Evolutionary conservation across 768 basidiomycete genomes (phyloP).

Genomic region (Hemileccinum impolitum): DNA sequence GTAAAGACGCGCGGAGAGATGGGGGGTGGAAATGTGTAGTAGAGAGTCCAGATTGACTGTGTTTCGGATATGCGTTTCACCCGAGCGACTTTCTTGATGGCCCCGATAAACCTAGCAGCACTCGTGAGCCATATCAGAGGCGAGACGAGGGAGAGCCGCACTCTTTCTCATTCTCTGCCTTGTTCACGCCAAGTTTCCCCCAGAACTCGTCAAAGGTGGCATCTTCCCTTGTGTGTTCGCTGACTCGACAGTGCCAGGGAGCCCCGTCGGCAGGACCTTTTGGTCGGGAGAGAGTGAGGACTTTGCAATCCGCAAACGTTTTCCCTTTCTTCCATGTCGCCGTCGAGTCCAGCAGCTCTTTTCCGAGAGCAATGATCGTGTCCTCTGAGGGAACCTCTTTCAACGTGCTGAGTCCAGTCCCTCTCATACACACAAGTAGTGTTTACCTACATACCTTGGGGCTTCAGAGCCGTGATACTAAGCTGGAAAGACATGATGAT

Average conservation of each 20-base stretch:
- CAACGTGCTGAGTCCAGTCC: background rate
- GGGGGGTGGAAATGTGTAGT: constrained; percentile 70
- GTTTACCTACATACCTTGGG: constrained; percentile 31
- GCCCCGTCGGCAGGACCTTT: constrained; percentile 56
- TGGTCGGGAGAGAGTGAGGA: constrained; percentile 52
- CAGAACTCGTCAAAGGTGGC: constrained; percentile 73
- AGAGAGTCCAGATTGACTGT: constrained; percentile 65
- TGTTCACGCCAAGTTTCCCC: constrained; percentile 62
- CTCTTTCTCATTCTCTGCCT: constrained; percentile 69
- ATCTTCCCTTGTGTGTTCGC: constrained; percentile 62
- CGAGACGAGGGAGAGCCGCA: constrained; percentile 29
- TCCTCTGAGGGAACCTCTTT: constrained; percentile 64
- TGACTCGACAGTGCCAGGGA: constrained; percentile 66
- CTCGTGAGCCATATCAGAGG: background rate
- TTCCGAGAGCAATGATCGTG: constrained; percentile 49
- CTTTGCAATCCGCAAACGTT: constrained; percentile 47
- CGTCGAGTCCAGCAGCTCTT: constrained; percentile 54
- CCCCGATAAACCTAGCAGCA: constrained; percentile 54
- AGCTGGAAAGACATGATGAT: constrained; percentile 37
- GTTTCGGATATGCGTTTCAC: constrained; percentile 63
- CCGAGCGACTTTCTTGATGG: constrained; percentile 59
- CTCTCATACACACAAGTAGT: background rate
- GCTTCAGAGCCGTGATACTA: constrained; percentile 38
- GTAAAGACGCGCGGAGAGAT: constrained; percentile 76
- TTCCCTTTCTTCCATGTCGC: constrained; percentile 68